These are phyloP conservation scores for Salix dunnii DNA, from an alignment of 345 rosid genomes.

Conservation along the genomic window DNA sequence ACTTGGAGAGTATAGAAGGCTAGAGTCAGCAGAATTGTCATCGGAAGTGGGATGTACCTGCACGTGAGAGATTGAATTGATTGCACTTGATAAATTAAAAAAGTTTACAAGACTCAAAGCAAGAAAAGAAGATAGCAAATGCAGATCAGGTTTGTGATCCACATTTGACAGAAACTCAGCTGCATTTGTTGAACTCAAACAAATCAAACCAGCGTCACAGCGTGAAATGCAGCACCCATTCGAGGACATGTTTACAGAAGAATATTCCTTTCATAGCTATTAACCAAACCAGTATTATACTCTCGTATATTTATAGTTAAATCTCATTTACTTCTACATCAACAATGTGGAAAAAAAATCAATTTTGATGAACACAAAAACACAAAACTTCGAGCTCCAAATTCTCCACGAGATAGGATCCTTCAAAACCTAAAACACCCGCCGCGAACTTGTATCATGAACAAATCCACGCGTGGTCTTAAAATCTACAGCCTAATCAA, in stretches of 20 bases:
- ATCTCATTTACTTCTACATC: neutral
- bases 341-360: neutral
- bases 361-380: neutral
- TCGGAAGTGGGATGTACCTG: slow-evolving; percentile 66
- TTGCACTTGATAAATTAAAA: slow-evolving; percentile 1
- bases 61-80: slow-evolving; percentile 24
- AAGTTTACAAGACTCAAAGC: neutral
- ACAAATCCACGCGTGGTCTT: neutral
- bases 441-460: neutral
- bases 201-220: neutral
- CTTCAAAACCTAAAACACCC: neutral
- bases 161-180: neutral
- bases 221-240: neutral
- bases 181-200: neutral
- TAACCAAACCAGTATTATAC: neutral
- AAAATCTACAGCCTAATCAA: neutral
- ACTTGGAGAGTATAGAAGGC: slow-evolving; percentile 27
- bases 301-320: neutral
- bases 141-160: neutral
- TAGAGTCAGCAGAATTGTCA: slow-evolving; percentile 39
- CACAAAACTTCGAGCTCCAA: neutral
- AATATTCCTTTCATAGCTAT: neutral
- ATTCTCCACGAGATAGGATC: neutral
- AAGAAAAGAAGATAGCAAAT: neutral
- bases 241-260: neutral